Evolutionary conservation across 495 filamentous ascomycete species (phyloP), one percentile per base, ranked within the genome.

Genomic region (Daldinia decipiens): DNA sequence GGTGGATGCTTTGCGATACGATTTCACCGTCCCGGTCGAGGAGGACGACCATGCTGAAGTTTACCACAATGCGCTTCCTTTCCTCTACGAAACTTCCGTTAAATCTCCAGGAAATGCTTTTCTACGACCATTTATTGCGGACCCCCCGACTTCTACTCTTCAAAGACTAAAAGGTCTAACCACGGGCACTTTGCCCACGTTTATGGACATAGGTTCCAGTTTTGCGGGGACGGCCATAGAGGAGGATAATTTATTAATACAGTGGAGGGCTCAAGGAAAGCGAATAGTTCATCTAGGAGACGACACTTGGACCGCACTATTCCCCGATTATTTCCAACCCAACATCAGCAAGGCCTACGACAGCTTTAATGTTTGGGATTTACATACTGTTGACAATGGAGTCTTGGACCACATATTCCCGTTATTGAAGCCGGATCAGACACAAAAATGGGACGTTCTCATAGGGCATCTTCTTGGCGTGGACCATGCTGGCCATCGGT

Each of bases 191-290:
- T 79, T 99, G 62, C 95, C 95, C 13, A 97, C 95, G 4, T 98
- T 99, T 76, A 84, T 98, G 31, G 95, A 99, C 78, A 86, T 91
- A 12, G 95, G 95, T 3, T 96, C 92, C 24, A 98, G 95, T 79
- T 99, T 99, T 76, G 93, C 94, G 5, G 95, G 95, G 5, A 96
- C 92, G 17, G 92, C 93, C n/a, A 97, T 99, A 74, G 93, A 98
- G 59, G 95, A 99, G 80, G 95, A 99, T 77, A 99, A 98, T 71
- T 74, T 99, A 45, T 84, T 99, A 29, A 90, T 89, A 72, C 95
- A 98, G 77, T 78, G 98, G 70, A 88, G 87, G 62, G 82, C 88
- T 56, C 89, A 90, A 13, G 93, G 93, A 11, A 96, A 93, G 83
- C 91, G 85, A 65, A 85, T 98, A 54, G 96, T 94, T 27, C 97